Base-by-base conservation (phyloP, 2,329 filamentous ascomycete genomes). In the Fonsecaea pugnacius region DNA sequence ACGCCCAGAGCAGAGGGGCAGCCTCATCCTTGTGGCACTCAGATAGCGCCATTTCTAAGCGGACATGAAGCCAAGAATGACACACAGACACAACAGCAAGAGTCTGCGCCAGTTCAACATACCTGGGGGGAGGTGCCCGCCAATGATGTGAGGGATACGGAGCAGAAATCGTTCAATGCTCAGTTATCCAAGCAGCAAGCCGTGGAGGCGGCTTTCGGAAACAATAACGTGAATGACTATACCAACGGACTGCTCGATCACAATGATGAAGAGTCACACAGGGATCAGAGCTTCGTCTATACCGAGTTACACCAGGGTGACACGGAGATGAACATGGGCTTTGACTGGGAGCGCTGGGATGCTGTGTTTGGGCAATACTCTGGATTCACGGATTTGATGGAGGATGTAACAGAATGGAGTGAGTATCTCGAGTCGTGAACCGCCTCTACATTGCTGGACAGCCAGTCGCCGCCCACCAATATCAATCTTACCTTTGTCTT, bases 321-420 rank as follows among this genome's bases (percentile, higher is more conserved):
- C 21, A 35, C 40, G 21, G 32, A 48, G 12, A 61, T 48, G 55
- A 63, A 78, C 52, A 59, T 79, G 21, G 76, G 79, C 60, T 82
- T 82, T 68, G 79, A 82, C 70, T 82, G 79, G 79, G 79, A 81
- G 59, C 75, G 79, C 67, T 82, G 79, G 79, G 79, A 82, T 58
- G 77, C 79, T 6, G 78, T 81, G 1, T 82, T 82, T 58, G 79
- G 79, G 1, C 78, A 80, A 60, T 78, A 80, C 48, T 64, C 60
- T 21, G 68, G 65, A 27, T 71, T 70, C 48, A 69, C 65, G n/a
- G 69, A 71, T 48, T 60, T 71, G 46, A 68, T 70, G 68, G 66
- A 70, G 50, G 68, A 67, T 43, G 60, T 66, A 9, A 60, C 57
- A 38, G 43, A 55, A 48, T 67, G 63, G 65, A 38, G 52, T 46